phyloP scores from a whole-genome alignment of 2,329 filamentous ascomycete genomes.

The Calcarisporium arbuscula region DNA sequence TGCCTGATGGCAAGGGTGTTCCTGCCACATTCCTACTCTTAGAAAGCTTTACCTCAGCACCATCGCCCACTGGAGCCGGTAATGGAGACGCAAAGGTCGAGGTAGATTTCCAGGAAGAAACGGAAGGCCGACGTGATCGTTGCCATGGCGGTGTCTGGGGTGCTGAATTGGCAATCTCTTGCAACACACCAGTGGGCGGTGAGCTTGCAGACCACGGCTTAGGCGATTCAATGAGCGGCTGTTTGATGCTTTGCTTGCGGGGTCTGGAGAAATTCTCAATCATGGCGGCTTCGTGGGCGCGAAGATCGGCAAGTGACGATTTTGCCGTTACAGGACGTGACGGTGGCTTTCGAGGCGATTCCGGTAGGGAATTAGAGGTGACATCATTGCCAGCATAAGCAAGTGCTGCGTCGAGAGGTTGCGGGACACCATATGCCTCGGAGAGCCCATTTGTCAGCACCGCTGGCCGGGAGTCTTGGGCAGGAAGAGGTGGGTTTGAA shows the following conservation, averaged over 20 bases:
- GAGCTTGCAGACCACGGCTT: too few species aligned
- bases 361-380: too few species aligned
- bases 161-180: constrained; percentile 19
- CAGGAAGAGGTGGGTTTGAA: too few species aligned
- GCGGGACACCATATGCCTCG: neutral
- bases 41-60: constrained; percentile 24
- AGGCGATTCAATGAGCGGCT: constrained; percentile 28
- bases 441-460: constrained; percentile 6
- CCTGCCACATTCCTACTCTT: constrained; percentile 22
- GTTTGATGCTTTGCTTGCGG: constrained; percentile 46
- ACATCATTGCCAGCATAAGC: too few species aligned
- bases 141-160: constrained; percentile 31
- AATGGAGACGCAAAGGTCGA: constrained; percentile 39
- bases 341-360: constrained; percentile 23
- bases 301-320: constrained; percentile 25
- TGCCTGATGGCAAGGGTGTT: constrained; percentile 18
- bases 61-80: constrained; percentile 33
- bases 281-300: constrained; percentile 28
- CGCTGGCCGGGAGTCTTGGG: too few species aligned
- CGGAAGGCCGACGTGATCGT: constrained; percentile 38
- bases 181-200: constrained; percentile 24
- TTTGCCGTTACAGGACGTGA: constrained; percentile 22
- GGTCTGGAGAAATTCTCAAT: constrained; percentile 57
- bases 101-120: constrained; percentile 40
- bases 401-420: constrained; percentile 3